Evolutionary conservation across 2,329 filamentous ascomycete genomes (phyloP).

Genomic region (Gnomoniopsis sp.): DNA sequence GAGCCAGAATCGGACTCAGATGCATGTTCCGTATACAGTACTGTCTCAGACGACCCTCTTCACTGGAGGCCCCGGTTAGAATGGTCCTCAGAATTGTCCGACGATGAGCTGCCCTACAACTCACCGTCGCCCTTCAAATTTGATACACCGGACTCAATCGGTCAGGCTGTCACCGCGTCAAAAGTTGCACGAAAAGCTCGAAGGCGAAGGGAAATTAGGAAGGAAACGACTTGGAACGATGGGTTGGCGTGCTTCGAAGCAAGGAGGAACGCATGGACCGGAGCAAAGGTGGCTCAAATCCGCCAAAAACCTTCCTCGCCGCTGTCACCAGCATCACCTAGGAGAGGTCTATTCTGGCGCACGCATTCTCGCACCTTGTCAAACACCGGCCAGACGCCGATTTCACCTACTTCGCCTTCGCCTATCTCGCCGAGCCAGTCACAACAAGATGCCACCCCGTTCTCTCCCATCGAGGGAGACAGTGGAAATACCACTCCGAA

Average conservation of each 20-base stretch:
- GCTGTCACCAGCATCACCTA: constrained; percentile 40
- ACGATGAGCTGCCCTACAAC: constrained; percentile 36
- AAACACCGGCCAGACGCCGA: constrained; percentile 26
- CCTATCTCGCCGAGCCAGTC: constrained; percentile 24
- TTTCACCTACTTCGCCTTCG: constrained; percentile 19
- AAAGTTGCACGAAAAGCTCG: constrained; percentile 50
- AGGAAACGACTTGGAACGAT: constrained; percentile 73
- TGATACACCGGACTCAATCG: constrained; percentile 46
- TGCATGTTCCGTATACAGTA: constrained; percentile 52
- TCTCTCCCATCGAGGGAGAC: not conserved
- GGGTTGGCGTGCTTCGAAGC: constrained; percentile 78
- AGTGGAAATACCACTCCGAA: constrained; percentile 18
- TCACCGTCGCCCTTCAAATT: constrained; percentile 48
- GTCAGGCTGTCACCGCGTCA: constrained; percentile 36
- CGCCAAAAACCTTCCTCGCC: constrained; percentile 43
- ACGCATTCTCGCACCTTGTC: constrained; percentile 40
- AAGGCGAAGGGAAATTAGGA: constrained; percentile 54
- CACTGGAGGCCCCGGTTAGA: constrained; percentile 50
- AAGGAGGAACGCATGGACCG: constrained; percentile 80
- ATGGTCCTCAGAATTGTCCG: constrained; percentile 57
- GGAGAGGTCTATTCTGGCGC: constrained; percentile 44
- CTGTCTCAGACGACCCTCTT: constrained; percentile 51
- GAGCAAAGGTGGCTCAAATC: constrained; percentile 60
- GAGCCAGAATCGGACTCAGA: constrained; percentile 42
- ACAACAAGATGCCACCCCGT: constrained; percentile 5